Percentiles rank a stretch among this genome's conserved stretches.
phyloP scores from a whole-genome alignment of 768 basidiomycete genomes.

The Coprinopsis strossmayeri region DNA sequence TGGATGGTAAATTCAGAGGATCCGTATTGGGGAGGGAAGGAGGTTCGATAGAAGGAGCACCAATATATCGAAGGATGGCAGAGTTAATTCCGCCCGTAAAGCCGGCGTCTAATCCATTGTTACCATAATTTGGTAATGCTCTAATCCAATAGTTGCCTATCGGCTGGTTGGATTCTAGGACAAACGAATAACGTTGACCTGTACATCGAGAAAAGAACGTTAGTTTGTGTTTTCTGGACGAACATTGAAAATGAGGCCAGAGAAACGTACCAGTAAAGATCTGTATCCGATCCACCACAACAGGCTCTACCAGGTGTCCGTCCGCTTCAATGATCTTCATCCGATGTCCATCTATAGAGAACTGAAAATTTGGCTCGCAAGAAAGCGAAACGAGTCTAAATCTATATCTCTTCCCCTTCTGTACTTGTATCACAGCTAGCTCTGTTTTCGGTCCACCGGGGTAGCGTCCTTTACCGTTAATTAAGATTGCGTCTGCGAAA shows the following conservation, averaged over 20 bases:
- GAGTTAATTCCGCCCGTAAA: constrained; percentile 34
- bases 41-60: constrained; percentile 38
- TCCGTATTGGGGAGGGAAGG: constrained; percentile 7
- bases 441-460: constrained; percentile 8
- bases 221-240: neutral
- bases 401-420: constrained; percentile 31
- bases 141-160: constrained; percentile 51
- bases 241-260: constrained; percentile 12
- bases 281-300: constrained; percentile 24
- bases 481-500: constrained; percentile 7
- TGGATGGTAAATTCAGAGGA: too few relatives aligned
- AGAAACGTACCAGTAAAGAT: constrained; percentile 9
- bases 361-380: constrained; percentile 27
- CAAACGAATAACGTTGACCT: constrained; percentile 35
- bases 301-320: constrained; percentile 19
- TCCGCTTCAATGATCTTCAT: constrained; percentile 34
- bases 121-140: constrained; percentile 21
- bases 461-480: constrained; percentile 13
- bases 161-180: constrained; percentile 34
- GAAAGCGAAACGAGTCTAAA: constrained; percentile 34
- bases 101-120: neutral
- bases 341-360: constrained; percentile 40
- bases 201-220: constrained; percentile 2
- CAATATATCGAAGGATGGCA: constrained; percentile 42
- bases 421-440: constrained; percentile 32